Conservation (phyloP, 768 basidiomycete genomes). For the Lentinus tigrinus region DNA sequence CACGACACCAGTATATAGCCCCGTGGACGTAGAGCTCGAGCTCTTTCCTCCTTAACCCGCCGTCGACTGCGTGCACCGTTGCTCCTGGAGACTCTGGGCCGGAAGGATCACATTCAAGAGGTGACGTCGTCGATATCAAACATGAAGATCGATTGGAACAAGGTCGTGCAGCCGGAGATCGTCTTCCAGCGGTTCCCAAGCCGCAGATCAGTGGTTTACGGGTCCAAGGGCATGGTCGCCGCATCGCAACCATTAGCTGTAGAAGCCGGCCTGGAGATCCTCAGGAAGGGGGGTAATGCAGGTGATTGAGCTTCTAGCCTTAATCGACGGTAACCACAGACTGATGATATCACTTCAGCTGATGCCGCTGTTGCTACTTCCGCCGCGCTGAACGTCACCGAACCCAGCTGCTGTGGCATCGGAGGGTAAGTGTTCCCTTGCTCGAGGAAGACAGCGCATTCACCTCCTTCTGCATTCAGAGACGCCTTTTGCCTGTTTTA, state of each 20-base stretch:
- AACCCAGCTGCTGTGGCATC: constrained; percentile 87
- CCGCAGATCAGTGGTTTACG: constrained; percentile 74
- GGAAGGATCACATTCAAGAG: no score
- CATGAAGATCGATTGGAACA: constrained; percentile 50
- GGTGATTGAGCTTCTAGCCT: constrained; percentile 46
- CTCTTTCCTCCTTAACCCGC: neutral
- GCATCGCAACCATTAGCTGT: constrained; percentile 90
- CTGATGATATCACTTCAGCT: constrained; percentile 40
- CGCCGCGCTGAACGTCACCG: constrained; percentile 89
- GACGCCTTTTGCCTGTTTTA: constrained; percentile 95
- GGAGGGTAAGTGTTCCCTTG: constrained; percentile 60
- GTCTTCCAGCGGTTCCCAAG: constrained; percentile 74
- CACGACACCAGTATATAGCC: constrained; percentile 6
- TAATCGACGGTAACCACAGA: constrained; percentile 2
- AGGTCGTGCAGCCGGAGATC: constrained; percentile 66
- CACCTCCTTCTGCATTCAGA: constrained; percentile 34
- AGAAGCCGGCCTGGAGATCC: constrained; percentile 88
- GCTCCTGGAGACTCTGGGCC: no score
- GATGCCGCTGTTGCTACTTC: constrained; percentile 95
- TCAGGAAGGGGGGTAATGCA: constrained; percentile 93
- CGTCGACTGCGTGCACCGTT: neutral
- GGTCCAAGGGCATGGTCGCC: constrained; percentile 67
- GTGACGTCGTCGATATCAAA: neutral
- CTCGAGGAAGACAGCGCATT: neutral
- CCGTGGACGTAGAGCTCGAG: no score